Conservation (phyloP, 2,329 filamentous ascomycete genomes). For the Monilinia aucupariae region DNA sequence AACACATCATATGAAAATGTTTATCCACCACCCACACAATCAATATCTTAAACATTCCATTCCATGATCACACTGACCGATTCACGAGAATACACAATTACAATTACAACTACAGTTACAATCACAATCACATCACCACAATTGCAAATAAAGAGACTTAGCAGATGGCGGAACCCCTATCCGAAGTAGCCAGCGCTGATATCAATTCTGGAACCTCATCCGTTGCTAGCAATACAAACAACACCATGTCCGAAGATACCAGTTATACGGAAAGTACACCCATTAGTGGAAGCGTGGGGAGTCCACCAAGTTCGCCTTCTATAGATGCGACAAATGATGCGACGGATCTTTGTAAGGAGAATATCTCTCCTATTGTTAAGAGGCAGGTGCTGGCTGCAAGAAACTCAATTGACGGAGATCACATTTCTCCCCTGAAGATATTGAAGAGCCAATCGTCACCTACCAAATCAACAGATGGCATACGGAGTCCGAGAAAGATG, state of each 20-base stretch:
- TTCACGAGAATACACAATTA: slow-evolving; percentile 11
- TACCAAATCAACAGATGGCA: slow-evolving; percentile 20
- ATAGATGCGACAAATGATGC: slow-evolving; percentile 22
- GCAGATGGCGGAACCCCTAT: slow-evolving; percentile 20
- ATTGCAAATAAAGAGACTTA: not conserved
- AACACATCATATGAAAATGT: slow-evolving; percentile 12
- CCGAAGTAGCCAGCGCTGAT: slow-evolving; percentile 3
- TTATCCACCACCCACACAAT: slow-evolving; percentile 12
- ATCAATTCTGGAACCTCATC: slow-evolving; percentile 20
- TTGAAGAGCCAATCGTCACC: slow-evolving; percentile 32
- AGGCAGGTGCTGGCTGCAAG: slow-evolving; percentile 24
- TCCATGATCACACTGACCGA: slow-evolving; percentile 7
- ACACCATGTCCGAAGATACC: slow-evolving; percentile 27
- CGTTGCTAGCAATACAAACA: slow-evolving; percentile 19
- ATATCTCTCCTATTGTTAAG: slow-evolving; percentile 32
- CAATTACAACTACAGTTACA: no score
- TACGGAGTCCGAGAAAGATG: slow-evolving; percentile 43
- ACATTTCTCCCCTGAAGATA: slow-evolving; percentile 29
- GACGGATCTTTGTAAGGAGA: slow-evolving; percentile 27
- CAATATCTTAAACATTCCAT: slow-evolving; percentile 8
- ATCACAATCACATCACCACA: not conserved
- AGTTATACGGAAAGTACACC: slow-evolving; percentile 25
- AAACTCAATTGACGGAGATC: slow-evolving; percentile 29
- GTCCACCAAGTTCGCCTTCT: slow-evolving; percentile 33
- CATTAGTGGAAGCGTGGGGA: slow-evolving; percentile 26